Evolutionary conservation across 805 yeast genomes (phyloP).

Genomic region (Yarrowia keelungensis): DNA sequence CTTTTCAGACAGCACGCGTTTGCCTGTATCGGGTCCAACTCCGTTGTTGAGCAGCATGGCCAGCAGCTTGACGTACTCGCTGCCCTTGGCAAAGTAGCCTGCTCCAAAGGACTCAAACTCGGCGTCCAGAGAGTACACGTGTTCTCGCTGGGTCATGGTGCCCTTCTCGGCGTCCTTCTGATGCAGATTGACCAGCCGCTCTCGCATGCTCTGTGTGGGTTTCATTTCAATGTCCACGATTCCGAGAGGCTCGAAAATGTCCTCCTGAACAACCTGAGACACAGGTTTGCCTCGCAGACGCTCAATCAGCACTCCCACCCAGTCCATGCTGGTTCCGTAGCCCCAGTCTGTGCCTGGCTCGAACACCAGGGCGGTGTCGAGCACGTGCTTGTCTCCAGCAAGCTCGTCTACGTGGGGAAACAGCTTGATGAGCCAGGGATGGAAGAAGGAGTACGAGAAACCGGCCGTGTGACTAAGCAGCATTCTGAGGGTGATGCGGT

Average conservation of each 20-base stretch:
- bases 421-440: slow-evolving; percentile 40
- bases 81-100: slow-evolving; percentile 54
- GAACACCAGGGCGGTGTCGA: slow-evolving; percentile 48
- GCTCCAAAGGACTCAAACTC: slow-evolving; percentile 52
- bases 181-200: slow-evolving; percentile 45
- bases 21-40: slow-evolving; percentile 51
- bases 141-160: slow-evolving; percentile 32
- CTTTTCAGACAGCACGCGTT: slow-evolving; percentile 48
- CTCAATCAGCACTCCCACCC: slow-evolving; percentile 52
- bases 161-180: slow-evolving; percentile 42
- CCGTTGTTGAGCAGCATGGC: slow-evolving; percentile 56
- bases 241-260: slow-evolving; percentile 49
- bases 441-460: slow-evolving; percentile 50
- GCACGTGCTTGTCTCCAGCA: slow-evolving; percentile 41
- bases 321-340: slow-evolving; percentile 52
- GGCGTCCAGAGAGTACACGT: slow-evolving; percentile 18
- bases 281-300: slow-evolving; percentile 46
- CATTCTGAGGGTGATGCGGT: slow-evolving; percentile 50
- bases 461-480: slow-evolving; percentile 54
- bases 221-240: slow-evolving; percentile 47
- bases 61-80: slow-evolving; percentile 53
- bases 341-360: slow-evolving; percentile 53
- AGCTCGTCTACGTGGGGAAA: slow-evolving; percentile 41
- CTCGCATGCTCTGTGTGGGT: slow-evolving; percentile 43
- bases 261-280: slow-evolving; percentile 44